Evolutionary conservation across 2,329 filamentous ascomycete species (phyloP).

Genomic region (Periconia sp.): DNA sequence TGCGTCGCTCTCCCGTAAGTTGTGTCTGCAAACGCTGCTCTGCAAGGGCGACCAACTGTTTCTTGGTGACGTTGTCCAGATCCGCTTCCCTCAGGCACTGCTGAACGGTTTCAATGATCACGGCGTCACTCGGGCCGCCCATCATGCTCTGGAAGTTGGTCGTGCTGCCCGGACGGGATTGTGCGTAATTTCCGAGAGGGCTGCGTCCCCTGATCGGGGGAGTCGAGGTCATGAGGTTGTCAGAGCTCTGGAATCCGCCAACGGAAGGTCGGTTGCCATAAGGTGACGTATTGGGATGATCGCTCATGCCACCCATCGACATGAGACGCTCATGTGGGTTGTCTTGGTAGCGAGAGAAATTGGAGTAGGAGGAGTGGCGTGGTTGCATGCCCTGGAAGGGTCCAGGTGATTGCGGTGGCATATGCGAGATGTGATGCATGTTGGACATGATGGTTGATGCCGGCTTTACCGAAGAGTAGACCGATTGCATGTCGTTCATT

Average conservation of each 20-base stretch:
- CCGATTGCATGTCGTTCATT: slow-evolving; percentile 96
- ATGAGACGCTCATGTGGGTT: slow-evolving; percentile 59
- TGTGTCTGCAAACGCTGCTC: slow-evolving; percentile 93
- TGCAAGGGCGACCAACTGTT: slow-evolving; percentile 81
- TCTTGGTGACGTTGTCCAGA: slow-evolving; percentile 96
- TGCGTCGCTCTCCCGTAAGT: slow-evolving; percentile 78
- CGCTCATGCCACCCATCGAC: slow-evolving; percentile 61
- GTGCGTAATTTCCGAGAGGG: slow-evolving; percentile 51
- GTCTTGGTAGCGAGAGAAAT: slow-evolving; percentile 64
- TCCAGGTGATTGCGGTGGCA: slow-evolving; percentile 77
- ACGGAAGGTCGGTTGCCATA: slow-evolving; percentile 43
- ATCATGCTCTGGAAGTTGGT: slow-evolving; percentile 61
- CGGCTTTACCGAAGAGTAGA: slow-evolving; percentile 89
- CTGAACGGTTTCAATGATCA: slow-evolving; percentile 83
- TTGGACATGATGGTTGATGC: slow-evolving; percentile 84
- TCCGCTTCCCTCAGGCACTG: slow-evolving; percentile 84
- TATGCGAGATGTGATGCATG: slow-evolving; percentile 72
- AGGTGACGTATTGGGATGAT: slow-evolving; percentile 40
- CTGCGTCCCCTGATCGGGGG: slow-evolving; percentile 48
- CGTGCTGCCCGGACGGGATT: slow-evolving; percentile 56
- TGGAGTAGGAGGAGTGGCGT: slow-evolving; percentile 74
- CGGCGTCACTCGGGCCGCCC: slow-evolving; percentile 72
- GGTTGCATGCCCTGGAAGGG: slow-evolving; percentile 66
- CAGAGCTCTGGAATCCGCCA: slow-evolving; percentile 47
- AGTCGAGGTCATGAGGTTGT: slow-evolving; percentile 43